A percentile compares a stretch with the other conserved stretches of the same genome.
phyloP scores from a whole-genome alignment of 176 grass and related monocot genomes.

The Puya raimondii region DNA sequence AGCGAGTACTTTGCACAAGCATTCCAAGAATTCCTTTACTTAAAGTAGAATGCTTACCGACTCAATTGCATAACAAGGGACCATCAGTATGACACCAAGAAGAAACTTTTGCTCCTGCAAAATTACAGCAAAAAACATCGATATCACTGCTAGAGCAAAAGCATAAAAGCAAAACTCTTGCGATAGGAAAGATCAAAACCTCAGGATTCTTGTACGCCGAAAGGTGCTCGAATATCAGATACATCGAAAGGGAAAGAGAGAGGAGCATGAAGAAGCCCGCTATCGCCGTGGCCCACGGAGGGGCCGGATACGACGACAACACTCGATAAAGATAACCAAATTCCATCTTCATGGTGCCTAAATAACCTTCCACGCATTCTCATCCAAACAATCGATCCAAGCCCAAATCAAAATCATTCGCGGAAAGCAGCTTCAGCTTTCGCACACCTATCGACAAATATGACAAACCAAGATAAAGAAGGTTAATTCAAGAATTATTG shows the following conservation, averaged over 20 bases:
- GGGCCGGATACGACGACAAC: neutral
- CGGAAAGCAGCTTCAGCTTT: too few relatives aligned
- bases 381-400: too few relatives aligned
- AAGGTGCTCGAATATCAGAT: conserved; percentile 7
- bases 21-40: neutral
- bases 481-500: too few relatives aligned
- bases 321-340: neutral
- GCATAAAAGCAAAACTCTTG: neutral
- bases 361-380: neutral
- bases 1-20: neutral
- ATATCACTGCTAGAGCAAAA: neutral
- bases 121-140: conserved; percentile 10
- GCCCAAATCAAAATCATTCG: too few relatives aligned
- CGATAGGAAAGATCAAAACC: neutral
- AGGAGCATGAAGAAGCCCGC: neutral
- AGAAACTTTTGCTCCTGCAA: conserved; percentile 96
- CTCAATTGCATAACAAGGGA: conserved; percentile 88
- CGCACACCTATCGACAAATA: too few relatives aligned
- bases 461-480: too few relatives aligned
- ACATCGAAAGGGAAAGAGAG: neutral
- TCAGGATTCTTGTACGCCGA: conserved; percentile 6
- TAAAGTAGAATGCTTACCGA: conserved; percentile 38
- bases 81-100: conserved; percentile 93
- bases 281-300: neutral
- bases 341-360: neutral